A percentile compares a stretch with the other conserved stretches of the same genome.
Evolutionary conservation across 2,329 filamentous ascomycete genomes (phyloP).

Genomic region (Biscogniauxia sp.): DNA sequence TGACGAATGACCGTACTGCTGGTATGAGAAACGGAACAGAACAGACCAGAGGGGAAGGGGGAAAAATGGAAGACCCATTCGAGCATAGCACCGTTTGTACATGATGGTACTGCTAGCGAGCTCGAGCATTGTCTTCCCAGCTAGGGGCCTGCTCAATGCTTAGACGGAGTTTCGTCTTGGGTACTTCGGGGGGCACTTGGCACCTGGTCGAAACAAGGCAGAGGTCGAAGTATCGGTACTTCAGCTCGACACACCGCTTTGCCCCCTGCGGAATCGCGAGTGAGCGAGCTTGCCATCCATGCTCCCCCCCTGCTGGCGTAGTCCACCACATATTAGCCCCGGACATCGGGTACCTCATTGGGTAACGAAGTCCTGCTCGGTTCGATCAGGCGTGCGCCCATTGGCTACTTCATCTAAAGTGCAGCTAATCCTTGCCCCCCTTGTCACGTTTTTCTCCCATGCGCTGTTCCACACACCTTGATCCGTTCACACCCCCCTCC

Average conservation of each 20-base stretch:
- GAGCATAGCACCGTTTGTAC: slow-evolving; percentile 8
- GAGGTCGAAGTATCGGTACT: slow-evolving; percentile 25
- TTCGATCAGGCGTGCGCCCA: slow-evolving; percentile 37
- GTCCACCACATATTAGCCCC: slow-evolving; percentile 38
- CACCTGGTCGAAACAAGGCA: slow-evolving; percentile 13
- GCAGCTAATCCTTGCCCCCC: slow-evolving; percentile 40
- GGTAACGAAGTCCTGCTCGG: slow-evolving; percentile 46
- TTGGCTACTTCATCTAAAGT: slow-evolving; percentile 54
- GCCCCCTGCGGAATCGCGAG: slow-evolving; percentile 23
- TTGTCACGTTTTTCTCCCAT: slow-evolving; percentile 51
- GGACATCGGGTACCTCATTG: slow-evolving; percentile 48
- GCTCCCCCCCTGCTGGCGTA: slow-evolving; percentile 36
- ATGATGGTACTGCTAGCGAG: slow-evolving; percentile 13
- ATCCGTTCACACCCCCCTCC: slow-evolving; percentile 33
- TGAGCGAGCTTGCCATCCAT: slow-evolving; percentile 11
- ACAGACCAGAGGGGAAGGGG: not conserved
- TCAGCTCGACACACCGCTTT: slow-evolving; percentile 31
- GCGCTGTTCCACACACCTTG: slow-evolving; percentile 43
- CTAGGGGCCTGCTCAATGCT: slow-evolving; percentile 20
- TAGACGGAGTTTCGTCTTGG: slow-evolving; percentile 17
- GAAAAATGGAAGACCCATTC: slow-evolving; percentile 1
- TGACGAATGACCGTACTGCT: slow-evolving; percentile 13
- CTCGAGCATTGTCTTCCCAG: slow-evolving; percentile 17
- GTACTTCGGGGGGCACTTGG: slow-evolving; percentile 10
- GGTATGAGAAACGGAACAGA: not conserved